A percentile compares a stretch with the other conserved stretches of the same genome.
Conservation (phyloP, 768 basidiomycete species). For the Tremella yokohamensis region DNA sequence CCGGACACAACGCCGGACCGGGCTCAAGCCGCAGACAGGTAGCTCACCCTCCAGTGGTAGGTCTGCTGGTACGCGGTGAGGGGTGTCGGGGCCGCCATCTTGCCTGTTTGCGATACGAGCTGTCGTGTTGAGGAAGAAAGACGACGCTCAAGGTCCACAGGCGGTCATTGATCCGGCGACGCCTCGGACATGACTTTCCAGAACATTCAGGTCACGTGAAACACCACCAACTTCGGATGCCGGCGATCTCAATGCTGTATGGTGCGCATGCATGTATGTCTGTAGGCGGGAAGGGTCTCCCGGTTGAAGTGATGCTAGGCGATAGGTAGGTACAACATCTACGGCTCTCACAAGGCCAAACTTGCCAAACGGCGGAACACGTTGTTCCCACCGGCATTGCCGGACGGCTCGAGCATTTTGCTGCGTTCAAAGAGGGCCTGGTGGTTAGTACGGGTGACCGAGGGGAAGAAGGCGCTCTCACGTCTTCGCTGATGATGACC, state of each 20-base stretch:
- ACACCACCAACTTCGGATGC: too few species aligned
- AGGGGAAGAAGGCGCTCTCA: slow-evolving; percentile 21
- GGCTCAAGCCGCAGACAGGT: too few species aligned
- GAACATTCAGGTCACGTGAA: slow-evolving; percentile 12
- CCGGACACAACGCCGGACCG: background rate
- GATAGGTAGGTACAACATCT: background rate
- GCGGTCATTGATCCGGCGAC: too few species aligned
- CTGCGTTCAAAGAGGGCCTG: slow-evolving; percentile 38
- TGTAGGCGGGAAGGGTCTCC: background rate
- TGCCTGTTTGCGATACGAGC: background rate
- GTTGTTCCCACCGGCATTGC: background rate
- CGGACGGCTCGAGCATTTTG: slow-evolving; percentile 24
- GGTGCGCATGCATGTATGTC: too few species aligned
- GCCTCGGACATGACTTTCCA: slow-evolving; percentile 16
- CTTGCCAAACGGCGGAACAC: slow-evolving; percentile 3
- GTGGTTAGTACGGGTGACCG: background rate
- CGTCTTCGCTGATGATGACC: slow-evolving; percentile 43
- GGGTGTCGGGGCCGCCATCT: slow-evolving; percentile 36
- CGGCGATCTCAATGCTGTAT: too few species aligned
- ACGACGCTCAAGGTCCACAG: too few species aligned
- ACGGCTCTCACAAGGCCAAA: background rate
- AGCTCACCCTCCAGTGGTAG: slow-evolving; percentile 46
- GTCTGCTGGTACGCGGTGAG: slow-evolving; percentile 47
- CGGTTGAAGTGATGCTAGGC: background rate
- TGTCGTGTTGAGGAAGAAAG: too few species aligned